Percentiles rank a stretch among this genome's conserved stretches.
phyloP scores from a whole-genome alignment of 208 protist genomes.

The Leishmania major region DNA sequence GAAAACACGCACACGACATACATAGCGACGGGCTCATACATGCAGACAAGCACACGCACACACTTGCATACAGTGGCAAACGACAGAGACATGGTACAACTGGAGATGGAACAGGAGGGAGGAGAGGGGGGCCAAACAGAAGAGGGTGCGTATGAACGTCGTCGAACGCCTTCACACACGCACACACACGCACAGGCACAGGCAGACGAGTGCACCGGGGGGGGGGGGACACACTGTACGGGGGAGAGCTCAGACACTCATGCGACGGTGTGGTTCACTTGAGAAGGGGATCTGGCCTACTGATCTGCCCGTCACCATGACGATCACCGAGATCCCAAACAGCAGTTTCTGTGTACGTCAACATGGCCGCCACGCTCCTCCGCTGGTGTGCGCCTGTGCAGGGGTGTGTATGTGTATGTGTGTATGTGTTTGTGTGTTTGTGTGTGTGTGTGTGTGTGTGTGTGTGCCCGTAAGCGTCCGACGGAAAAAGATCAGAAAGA shows the following conservation, averaged over 20 bases:
- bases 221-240: neutral
- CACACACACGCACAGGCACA: neutral
- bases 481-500: conserved; percentile 16
- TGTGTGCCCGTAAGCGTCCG: neutral
- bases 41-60: neutral
- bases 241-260: neutral
- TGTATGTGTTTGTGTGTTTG: neutral
- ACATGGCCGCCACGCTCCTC: neutral
- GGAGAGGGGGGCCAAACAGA: too few species aligned
- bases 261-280: neutral
- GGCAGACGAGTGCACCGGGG: neutral
- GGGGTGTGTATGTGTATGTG: neutral
- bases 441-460: neutral
- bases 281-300: neutral
- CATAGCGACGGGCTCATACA: neutral
- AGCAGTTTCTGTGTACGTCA: neutral
- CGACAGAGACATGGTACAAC: neutral
- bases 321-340: neutral
- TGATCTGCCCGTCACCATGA: neutral
- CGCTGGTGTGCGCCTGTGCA: neutral
- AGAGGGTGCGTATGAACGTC: neutral
- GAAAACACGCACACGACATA: neutral
- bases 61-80: neutral
- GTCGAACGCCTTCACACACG: neutral
- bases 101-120: too few species aligned